A percentile compares a stretch with the other conserved stretches of the same genome.
Evolutionary conservation across 148 eudicot species (phyloP).

Genomic region (Persicaria maculosa): DNA sequence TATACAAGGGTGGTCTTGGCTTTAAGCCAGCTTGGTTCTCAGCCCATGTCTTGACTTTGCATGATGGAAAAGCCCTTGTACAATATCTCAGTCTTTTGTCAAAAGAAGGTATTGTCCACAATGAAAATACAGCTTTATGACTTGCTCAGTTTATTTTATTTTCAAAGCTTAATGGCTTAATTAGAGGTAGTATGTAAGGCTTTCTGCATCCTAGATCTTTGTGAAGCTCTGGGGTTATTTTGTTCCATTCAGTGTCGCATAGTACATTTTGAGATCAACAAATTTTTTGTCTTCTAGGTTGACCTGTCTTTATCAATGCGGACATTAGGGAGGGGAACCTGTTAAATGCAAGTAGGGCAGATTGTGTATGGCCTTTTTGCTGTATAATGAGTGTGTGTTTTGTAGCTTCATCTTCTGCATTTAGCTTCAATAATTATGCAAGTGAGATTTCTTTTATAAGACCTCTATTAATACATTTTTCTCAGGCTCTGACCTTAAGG

Average conservation of each 20-base stretch:
- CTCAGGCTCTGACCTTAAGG: conserved; percentile 22
- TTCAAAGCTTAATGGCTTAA: background rate
- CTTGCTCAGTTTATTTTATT: background rate
- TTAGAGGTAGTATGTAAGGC: background rate
- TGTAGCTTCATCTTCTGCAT: background rate
- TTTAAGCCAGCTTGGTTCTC: conserved; percentile 66
- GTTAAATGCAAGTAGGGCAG: background rate
- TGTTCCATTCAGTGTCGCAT: background rate
- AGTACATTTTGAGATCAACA: background rate
- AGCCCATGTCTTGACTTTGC: conserved; percentile 51
- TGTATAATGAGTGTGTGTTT: background rate
- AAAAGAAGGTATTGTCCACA: background rate
- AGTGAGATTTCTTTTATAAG: background rate
- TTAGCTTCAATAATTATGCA: background rate
- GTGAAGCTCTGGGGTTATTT: background rate
- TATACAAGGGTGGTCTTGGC: conserved; percentile 46
- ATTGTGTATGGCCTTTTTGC: background rate
- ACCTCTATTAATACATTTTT: background rate
- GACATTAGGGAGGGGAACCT: background rate
- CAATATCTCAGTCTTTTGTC: conserved; percentile 41
- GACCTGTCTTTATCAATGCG: background rate
- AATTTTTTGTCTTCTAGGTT: background rate
- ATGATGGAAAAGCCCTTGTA: conserved; percentile 61
- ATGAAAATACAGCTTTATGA: conserved; percentile 1
- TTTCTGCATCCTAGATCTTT: background rate